phyloP scores from a whole-genome alignment of 2,329 filamentous ascomycete species.

The Gremmenia infestans region DNA sequence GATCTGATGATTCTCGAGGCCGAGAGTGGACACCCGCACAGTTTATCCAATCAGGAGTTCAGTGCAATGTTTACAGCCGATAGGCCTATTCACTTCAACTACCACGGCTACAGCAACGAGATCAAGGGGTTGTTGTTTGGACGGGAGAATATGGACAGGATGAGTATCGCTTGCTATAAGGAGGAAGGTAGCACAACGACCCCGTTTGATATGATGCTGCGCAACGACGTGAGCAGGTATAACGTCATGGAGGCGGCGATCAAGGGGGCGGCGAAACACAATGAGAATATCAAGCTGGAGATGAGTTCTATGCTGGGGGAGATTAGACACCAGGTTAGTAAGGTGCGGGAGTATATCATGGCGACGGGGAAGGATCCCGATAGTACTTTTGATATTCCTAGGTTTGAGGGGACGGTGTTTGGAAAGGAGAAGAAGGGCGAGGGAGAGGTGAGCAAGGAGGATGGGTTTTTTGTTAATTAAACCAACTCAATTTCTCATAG shows the following conservation, averaged over 20 bases:
- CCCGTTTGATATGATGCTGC: conserved; percentile 65
- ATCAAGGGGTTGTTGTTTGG: conserved; percentile 58
- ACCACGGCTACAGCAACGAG: conserved; percentile 60
- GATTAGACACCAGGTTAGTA: conserved; percentile 43
- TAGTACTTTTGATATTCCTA: conserved; percentile 45
- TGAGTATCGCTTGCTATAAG: conserved; percentile 54
- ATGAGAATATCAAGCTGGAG: conserved; percentile 52
- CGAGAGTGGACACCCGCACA: conserved; percentile 53
- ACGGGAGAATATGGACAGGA: conserved; percentile 44
- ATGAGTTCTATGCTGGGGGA: conserved; percentile 55
- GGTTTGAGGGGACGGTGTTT: conserved; percentile 34
- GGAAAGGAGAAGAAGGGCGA: conserved; percentile 5
- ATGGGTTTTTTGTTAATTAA: conserved; percentile 30
- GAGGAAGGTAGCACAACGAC: conserved; percentile 65
- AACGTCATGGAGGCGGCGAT: conserved; percentile 54
- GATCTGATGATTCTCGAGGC: conserved; percentile 59
- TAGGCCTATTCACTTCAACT: conserved; percentile 57
- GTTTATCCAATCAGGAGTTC: conserved; percentile 48
- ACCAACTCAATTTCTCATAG: background rate
- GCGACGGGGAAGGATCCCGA: conserved; percentile 48
- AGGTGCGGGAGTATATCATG: conserved; percentile 48
- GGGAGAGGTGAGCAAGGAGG: conserved; percentile 19
- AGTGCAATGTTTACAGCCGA: conserved; percentile 52
- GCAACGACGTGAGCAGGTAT: conserved; percentile 55
- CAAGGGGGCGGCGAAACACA: conserved; percentile 40